Base-by-base conservation (phyloP, 2,329 filamentous ascomycete genomes). In the Cladosporium sp. region DNA sequence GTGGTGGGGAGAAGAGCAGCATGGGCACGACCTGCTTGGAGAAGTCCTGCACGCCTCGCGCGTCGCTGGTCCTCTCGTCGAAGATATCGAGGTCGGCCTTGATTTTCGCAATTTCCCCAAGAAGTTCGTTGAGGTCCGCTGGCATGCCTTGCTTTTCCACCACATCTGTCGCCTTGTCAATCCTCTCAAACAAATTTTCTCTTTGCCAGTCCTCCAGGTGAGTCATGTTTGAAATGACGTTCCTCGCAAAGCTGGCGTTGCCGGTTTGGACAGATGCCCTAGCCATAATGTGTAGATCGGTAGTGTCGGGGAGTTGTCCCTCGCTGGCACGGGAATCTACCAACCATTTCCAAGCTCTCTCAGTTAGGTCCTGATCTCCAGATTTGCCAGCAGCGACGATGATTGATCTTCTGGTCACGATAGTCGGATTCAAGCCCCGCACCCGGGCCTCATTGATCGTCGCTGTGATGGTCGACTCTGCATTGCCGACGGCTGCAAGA, bases 21-120 rank as follows among this genome's bases (percentile, higher is more conserved):
- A 80, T 78, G 21, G 78, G 75, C 26, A 80, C 69, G 5, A 74
- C 73, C 16, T 76, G 73, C 3, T 71, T 66, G 18, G 68, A 71
- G 44, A 81, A 73, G 69, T 81, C 74, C 29, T 78, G 73, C 8
- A 76, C 65, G 0, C 29, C 62, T 26, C 67, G 60, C 29, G 58
- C 46, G 29, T 68, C 66, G 18, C 56, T 64, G 3, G 70, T 73
- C 11, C 67, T 58, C 33, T 69, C 62, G 35, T 71, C 70, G 31
- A 76, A 62, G 14, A 73, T 40, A 11, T 62, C 68, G 14, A 75
- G 52, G 52, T 75, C 73, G 37, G 63, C 69, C 10, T 63, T 50
- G 16, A 75, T 62, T 35, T 67, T 69, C 11, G 69, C 60, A 23
- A 72, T n/a, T 40, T 68, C 35, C 14, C 16, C 28, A 5, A 70